Evolutionary conservation across 129 eudicot genomes (phyloP).

Genomic region (Artemisia annua): DNA sequence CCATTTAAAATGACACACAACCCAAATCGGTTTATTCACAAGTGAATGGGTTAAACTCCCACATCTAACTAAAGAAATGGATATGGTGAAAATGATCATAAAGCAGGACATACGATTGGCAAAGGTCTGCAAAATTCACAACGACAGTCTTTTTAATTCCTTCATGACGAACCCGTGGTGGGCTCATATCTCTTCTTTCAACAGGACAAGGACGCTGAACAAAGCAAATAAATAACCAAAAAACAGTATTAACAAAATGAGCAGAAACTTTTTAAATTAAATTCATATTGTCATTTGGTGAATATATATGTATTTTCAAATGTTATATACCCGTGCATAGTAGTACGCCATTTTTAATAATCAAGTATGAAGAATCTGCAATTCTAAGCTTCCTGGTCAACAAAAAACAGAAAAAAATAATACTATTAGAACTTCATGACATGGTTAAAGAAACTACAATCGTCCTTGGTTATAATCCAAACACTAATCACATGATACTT

Average conservation of each 20-base stretch:
- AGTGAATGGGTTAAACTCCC: too few species aligned
- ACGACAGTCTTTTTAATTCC: slow-evolving; percentile 76
- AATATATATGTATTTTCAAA: not conserved
- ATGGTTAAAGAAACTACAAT: too few species aligned
- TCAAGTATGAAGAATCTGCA: too few species aligned
- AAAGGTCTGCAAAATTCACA: slow-evolving; percentile 66
- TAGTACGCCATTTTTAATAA: not conserved
- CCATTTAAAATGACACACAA: too few species aligned
- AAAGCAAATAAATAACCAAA: not conserved
- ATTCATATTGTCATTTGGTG: not conserved
- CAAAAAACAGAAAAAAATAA: too few species aligned
- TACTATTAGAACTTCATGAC: too few species aligned
- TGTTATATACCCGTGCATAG: slow-evolving; percentile 46
- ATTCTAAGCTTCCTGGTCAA: too few species aligned
- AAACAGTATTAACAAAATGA: not conserved
- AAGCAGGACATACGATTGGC: slow-evolving; percentile 49
- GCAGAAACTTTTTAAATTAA: not conserved
- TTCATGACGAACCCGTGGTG: slow-evolving; percentile 77
- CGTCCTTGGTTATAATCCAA: too few species aligned
- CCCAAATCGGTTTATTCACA: too few species aligned
- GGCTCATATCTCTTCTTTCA: slow-evolving; percentile 68
- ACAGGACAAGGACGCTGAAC: slow-evolving; percentile 68
- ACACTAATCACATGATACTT: too few species aligned
- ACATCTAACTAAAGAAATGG: too few species aligned
- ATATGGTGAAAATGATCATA: not conserved